These are phyloP conservation scores for Aspergillus persii DNA, from an alignment of 2,329 filamentous ascomycete genomes.

Conservation along the genomic window DNA sequence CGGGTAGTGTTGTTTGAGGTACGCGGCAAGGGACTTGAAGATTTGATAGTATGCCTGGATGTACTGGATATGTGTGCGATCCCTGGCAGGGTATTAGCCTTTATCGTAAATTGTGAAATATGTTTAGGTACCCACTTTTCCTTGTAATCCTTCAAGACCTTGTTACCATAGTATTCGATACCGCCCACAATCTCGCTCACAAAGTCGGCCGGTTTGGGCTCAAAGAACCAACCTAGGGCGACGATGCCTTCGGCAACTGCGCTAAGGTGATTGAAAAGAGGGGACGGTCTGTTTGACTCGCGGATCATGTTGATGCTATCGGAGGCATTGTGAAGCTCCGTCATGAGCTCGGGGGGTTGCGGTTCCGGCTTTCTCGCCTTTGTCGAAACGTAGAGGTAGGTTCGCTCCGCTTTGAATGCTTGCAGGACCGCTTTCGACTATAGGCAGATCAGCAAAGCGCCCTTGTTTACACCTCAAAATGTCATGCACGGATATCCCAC, in stretches of 20 bases:
- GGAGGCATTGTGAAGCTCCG: constrained; percentile 81
- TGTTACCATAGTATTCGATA: constrained; percentile 92
- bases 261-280: constrained; percentile 76
- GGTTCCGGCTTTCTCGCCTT: constrained; percentile 90
- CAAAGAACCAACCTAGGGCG: constrained; percentile 86
- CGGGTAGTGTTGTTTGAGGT: constrained; percentile 78
- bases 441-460: constrained; percentile 11
- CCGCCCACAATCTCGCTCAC: constrained; percentile 79
- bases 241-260: constrained; percentile 88
- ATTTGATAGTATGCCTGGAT: constrained; percentile 89
- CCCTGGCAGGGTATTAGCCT: constrained; percentile 51
- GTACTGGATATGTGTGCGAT: constrained; percentile 79
- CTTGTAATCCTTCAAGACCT: constrained; percentile 87
- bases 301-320: constrained; percentile 76
- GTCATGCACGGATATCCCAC: constrained; percentile 44
- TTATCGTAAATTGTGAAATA: neutral
- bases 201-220: constrained; percentile 78
- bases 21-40: constrained; percentile 78
- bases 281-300: constrained; percentile 73
- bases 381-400: constrained; percentile 81
- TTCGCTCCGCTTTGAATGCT: constrained; percentile 80
- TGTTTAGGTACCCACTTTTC: constrained; percentile 58
- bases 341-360: constrained; percentile 70
- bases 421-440: constrained; percentile 57
- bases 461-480: neutral